A percentile compares a stretch with the other conserved stretches of the same genome.
These are phyloP conservation scores for Meira miltonrushii DNA, from an alignment of 1,284 basidiomycete species.

Conservation along the genomic window DNA sequence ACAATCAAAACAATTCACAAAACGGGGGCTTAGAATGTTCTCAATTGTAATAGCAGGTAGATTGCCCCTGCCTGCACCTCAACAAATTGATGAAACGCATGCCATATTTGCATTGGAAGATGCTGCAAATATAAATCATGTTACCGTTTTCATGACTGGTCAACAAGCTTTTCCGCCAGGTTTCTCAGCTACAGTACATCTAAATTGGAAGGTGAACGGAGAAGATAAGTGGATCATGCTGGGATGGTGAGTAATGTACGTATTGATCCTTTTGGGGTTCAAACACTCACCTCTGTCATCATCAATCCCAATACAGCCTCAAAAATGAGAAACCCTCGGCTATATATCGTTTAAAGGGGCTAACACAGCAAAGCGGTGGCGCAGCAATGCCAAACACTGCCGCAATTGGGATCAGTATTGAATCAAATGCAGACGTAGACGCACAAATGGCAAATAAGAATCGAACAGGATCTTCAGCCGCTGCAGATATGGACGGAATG, in stretches of 20 bases:
- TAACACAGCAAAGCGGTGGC: not conserved
- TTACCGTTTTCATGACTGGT: constrained; percentile 50
- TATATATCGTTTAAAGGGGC: constrained; percentile 34
- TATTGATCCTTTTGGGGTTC: not conserved
- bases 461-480: not conserved
- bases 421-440: constrained; percentile 36
- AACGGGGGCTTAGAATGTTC: constrained; percentile 31
- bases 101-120: constrained; percentile 43
- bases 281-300: not conserved
- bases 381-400: constrained; percentile 19
- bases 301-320: constrained; percentile 17
- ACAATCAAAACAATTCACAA: too few species aligned
- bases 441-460: constrained; percentile 24
- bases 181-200: constrained; percentile 44
- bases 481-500: constrained; percentile 8
- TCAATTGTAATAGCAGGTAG: constrained; percentile 46
- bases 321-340: constrained; percentile 47
- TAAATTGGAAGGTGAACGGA: constrained; percentile 30
- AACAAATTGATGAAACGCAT: constrained; percentile 49
- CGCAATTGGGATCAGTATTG: constrained; percentile 44
- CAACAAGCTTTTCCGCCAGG: constrained; percentile 44
- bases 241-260: constrained; percentile 29
- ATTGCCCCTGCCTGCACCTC: constrained; percentile 36
- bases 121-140: constrained; percentile 35
- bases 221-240: constrained; percentile 38